Base-by-base conservation (phyloP, 257 asterid species). In the Handroanthus guayacan region DNA sequence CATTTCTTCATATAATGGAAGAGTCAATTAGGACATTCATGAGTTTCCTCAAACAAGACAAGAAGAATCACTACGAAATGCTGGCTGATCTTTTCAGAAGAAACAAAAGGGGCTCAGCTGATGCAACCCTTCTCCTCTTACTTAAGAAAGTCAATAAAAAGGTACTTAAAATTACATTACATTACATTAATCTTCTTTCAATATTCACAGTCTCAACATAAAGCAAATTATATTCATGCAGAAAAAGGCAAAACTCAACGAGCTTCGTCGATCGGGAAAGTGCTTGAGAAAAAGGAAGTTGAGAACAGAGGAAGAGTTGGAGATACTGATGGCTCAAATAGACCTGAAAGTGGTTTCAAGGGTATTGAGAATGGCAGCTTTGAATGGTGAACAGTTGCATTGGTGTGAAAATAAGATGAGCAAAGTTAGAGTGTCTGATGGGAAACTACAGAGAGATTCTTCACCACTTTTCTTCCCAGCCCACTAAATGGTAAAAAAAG, bases 381-480 rank as follows among this genome's bases (percentile, higher is more conserved):
- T 92, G 82, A 90, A 87, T 73, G 93, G 89, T 9, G 97, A 90
- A 13, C 97, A 84, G 39, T 54, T 94, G 86, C 96, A 87, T 55
- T 94, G 98, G 98, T 92, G 98, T 63, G 98, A 92, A 75, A 86
- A 81, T 83, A 94, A 94, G 86, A 92, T 94, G 97, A 83, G 89
- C 86, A 94, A 88, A 89, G 93, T 94, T 20, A 87, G 86, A 64
- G 86, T 94, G 34, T 82, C 91, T 47, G 96, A 90, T 80, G 93
- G 92, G 78, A 92, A 89, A 64, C 75, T 94, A 44, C 89, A 81
- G 1, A 94, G 98, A 88, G 98, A 94, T 84, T 86, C 96, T 56
- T 76, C 93, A 12, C 97, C 97, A 80, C 97, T 92, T 84, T 92
- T 94, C 83, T 94, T 90, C 82, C 97, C 98, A 56, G 91, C 97